These are phyloP conservation scores for Rhizopogon vinicolor DNA, from an alignment of 768 basidiomycete genomes.

Conservation along the genomic window DNA sequence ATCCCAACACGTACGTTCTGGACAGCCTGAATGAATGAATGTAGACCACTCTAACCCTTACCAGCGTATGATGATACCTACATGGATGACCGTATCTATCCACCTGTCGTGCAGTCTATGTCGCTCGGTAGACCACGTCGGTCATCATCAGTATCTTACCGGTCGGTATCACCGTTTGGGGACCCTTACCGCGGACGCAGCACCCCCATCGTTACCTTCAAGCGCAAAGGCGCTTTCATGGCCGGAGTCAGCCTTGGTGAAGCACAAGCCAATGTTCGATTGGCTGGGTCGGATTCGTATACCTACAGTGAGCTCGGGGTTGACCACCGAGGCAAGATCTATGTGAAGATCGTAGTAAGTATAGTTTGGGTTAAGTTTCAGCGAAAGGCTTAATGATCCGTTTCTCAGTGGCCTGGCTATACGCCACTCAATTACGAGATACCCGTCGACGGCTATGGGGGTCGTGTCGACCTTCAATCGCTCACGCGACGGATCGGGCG, in stretches of 20 bases:
- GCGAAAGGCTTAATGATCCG: conserved; percentile 1
- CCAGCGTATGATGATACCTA: conserved; percentile 54
- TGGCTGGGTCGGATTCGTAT: conserved; percentile 62
- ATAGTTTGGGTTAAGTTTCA: not conserved
- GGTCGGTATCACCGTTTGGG: conserved; percentile 29
- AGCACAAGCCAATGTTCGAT: conserved; percentile 57
- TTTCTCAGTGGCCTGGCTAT: conserved; percentile 63
- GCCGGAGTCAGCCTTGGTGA: conserved; percentile 65
- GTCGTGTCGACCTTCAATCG: conserved; percentile 60
- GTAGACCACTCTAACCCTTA: not conserved
- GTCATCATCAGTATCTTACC: conserved; percentile 37
- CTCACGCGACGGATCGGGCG: conserved; percentile 65
- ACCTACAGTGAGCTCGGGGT: conserved; percentile 60
- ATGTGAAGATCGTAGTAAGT: conserved; percentile 58
- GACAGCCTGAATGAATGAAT: not conserved
- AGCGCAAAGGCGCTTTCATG: conserved; percentile 62
- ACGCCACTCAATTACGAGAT: conserved; percentile 69
- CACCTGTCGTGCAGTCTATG: conserved; percentile 20
- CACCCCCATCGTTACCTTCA: conserved; percentile 61
- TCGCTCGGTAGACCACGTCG: conserved; percentile 22
- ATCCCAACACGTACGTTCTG: conserved; percentile 36
- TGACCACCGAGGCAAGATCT: conserved; percentile 54
- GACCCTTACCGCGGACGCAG: conserved; percentile 47
- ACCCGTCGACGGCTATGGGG: conserved; percentile 62
- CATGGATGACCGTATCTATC: conserved; percentile 21